Conservation (phyloP, 2,329 filamentous ascomycete species). For the Biscogniauxia marginata region DNA sequence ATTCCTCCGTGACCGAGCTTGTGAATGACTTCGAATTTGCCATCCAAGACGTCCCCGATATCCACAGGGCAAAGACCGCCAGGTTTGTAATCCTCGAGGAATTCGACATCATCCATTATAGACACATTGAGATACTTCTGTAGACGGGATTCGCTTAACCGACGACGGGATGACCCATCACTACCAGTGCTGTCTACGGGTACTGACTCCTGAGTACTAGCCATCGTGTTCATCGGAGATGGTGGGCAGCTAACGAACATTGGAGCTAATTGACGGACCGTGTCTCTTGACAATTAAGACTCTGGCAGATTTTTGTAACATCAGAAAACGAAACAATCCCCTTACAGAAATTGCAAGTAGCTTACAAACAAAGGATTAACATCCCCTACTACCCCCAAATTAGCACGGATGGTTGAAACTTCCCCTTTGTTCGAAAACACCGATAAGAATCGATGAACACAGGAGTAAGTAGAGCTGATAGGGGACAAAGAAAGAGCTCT, state of each 20-base stretch:
- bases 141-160: background rate
- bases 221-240: background rate
- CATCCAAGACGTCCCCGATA: background rate
- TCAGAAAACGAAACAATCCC: background rate
- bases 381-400: too few species aligned
- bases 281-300: too few species aligned
- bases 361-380: background rate
- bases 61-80: background rate
- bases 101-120: background rate
- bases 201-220: background rate
- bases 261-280: too few species aligned
- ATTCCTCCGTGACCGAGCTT: slow-evolving; percentile 3
- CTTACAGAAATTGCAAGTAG: background rate
- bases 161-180: background rate
- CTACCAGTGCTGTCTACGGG: background rate
- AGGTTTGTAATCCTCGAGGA: background rate
- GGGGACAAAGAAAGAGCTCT: background rate
- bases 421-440: background rate
- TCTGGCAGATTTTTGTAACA: background rate
- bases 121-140: background rate
- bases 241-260: background rate
- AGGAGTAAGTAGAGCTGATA: background rate
- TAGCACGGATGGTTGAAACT: too few species aligned
- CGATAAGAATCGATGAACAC: background rate
- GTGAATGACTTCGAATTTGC: slow-evolving; percentile 1